These are phyloP conservation scores for Falciphora oryzae DNA, from an alignment of 2,329 filamentous ascomycete genomes.

Conservation along the genomic window DNA sequence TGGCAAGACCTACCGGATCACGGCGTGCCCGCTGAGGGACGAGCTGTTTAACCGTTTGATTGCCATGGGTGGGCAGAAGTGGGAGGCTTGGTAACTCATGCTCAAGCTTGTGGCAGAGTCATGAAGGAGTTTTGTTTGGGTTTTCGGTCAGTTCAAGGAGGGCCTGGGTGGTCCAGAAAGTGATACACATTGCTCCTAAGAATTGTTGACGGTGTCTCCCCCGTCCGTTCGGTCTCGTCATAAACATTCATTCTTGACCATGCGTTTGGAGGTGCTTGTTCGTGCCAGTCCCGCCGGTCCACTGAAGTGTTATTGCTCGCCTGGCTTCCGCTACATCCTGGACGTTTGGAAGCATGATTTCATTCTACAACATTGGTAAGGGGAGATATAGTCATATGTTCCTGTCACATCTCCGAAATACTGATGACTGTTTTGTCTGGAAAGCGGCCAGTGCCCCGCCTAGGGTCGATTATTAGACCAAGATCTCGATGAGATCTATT, in stretches of 20 bases:
- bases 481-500: no score
- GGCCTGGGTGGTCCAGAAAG: not conserved
- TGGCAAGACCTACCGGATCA: conserved; percentile 55
- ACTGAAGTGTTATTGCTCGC: no score
- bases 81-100: conserved; percentile 62
- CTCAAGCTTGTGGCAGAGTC: no score
- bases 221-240: not conserved
- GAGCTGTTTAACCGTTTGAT: conserved; percentile 43
- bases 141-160: not conserved
- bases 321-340: not conserved
- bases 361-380: no score
- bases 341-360: not conserved
- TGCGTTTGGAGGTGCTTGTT: not conserved
- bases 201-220: no score
- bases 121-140: not conserved
- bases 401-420: no score
- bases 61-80: conserved; percentile 74
- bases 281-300: no score
- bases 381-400: no score
- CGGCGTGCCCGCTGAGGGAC: conserved; percentile 65
- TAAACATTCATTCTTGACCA: not conserved
- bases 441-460: no score
- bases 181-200: not conserved
- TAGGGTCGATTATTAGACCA: no score
- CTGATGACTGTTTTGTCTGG: no score